These are phyloP conservation scores for Venturia pyrina DNA, from an alignment of 2,329 filamentous ascomycete genomes.

Conservation along the genomic window DNA sequence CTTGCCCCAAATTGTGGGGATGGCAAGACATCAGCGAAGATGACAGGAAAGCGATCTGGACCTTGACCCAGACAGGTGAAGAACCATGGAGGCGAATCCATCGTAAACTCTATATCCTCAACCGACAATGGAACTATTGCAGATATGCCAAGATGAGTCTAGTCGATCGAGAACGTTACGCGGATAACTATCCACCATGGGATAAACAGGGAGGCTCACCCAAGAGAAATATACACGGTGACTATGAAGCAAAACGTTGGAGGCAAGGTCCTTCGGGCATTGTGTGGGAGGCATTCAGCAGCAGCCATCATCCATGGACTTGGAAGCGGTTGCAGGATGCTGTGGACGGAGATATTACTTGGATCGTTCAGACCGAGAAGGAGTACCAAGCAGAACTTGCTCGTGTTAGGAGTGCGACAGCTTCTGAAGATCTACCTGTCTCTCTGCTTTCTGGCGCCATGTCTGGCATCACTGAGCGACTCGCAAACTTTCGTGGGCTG, in stretches of 20 bases:
- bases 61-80: not conserved
- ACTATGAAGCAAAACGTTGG: not conserved
- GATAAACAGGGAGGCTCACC: not conserved
- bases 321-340: not conserved
- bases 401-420: too few relatives aligned
- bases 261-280: not conserved
- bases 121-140: not conserved
- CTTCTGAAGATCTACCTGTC: too few relatives aligned
- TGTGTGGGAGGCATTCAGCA: not conserved
- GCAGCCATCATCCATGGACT: not conserved
- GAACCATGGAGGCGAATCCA: not conserved
- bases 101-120: not conserved
- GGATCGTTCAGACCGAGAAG: not conserved
- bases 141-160: not conserved
- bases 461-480: too few relatives aligned
- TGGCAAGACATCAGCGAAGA: not conserved
- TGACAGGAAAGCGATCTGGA: not conserved
- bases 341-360: not conserved
- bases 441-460: too few relatives aligned
- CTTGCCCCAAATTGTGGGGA: not conserved
- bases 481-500: too few relatives aligned
- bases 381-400: not conserved
- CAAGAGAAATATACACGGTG: not conserved
- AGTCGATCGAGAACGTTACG: too few relatives aligned
- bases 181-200: not conserved